phyloP scores from a whole-genome alignment of 176 grass and related monocot genomes.

The Urochloa ruziziensis region DNA sequence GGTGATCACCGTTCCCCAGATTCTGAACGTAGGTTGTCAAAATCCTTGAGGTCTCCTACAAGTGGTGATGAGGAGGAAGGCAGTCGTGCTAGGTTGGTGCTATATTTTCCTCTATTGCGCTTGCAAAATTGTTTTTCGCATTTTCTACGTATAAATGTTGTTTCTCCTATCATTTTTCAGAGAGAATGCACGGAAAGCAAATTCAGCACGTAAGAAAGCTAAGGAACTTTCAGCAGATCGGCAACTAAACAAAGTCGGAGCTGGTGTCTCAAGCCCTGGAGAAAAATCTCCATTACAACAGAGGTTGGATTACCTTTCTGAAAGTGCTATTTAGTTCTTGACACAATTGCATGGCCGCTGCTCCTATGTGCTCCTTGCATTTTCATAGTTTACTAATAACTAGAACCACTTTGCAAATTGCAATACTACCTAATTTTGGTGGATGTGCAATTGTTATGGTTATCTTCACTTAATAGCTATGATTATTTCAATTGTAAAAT shows the following conservation, averaged over 20 bases:
- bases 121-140: background rate
- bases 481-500: background rate
- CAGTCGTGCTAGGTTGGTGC: constrained; percentile 54
- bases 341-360: background rate
- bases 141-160: background rate
- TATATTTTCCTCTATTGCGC: constrained; percentile 5
- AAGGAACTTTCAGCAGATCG: constrained; percentile 43
- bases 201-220: constrained; percentile 56
- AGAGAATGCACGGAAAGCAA: constrained; percentile 37
- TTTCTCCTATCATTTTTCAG: constrained; percentile 24
- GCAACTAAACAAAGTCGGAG: constrained; percentile 21
- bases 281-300: constrained; percentile 45
- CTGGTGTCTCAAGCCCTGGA: constrained; percentile 31
- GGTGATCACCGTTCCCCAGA: constrained; percentile 20
- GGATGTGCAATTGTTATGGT: background rate
- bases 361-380: background rate
- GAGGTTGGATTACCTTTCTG: constrained; percentile 28
- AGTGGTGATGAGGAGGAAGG: constrained; percentile 54
- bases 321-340: constrained; percentile 6
- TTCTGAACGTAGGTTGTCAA: constrained; percentile 21
- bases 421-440: background rate
- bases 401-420: background rate
- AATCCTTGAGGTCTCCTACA: constrained; percentile 44
- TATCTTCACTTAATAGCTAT: background rate
- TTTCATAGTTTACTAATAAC: background rate